Conservation (phyloP, 73 alveolate genomes). For the Paramecium tetraurelia region DNA sequence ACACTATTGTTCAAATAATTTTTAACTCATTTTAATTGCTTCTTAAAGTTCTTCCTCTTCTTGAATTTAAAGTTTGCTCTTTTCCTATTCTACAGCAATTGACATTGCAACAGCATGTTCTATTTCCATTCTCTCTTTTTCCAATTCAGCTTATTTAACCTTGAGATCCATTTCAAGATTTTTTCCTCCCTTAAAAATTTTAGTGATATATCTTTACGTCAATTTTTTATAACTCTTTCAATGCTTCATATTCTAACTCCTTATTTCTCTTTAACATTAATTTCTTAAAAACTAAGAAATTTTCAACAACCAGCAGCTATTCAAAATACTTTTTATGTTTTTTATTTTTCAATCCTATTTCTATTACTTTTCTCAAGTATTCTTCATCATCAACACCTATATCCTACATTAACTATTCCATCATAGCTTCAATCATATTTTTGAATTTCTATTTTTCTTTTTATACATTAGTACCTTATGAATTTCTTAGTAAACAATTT, state of each 20-base stretch:
- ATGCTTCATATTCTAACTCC: constrained; percentile 83
- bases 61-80: background rate
- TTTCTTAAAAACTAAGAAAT: constrained; percentile 77
- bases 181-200: background rate
- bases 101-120: constrained; percentile 61
- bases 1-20: background rate
- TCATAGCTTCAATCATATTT: constrained; percentile 78
- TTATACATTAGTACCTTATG: background rate
- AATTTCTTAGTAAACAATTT: constrained; percentile 58
- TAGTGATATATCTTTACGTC: background rate
- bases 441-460: constrained; percentile 69
- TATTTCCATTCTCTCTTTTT: constrained; percentile 49
- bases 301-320: constrained; percentile 70
- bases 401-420: constrained; percentile 73
- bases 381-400: constrained; percentile 81
- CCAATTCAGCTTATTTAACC: background rate
- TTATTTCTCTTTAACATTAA: constrained; percentile 83
- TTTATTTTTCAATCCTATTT: constrained; percentile 61
- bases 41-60: constrained; percentile 58
- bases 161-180: background rate
- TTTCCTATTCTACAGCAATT: constrained; percentile 53
- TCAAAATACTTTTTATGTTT: constrained; percentile 70
- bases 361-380: constrained; percentile 36
- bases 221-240: constrained; percentile 55
- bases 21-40: constrained; percentile 37